Percentiles rank a stretch among this genome's conserved stretches.
phyloP scores from a whole-genome alignment of 2,329 filamentous ascomycete species.

The Coniochaeta sp. region DNA sequence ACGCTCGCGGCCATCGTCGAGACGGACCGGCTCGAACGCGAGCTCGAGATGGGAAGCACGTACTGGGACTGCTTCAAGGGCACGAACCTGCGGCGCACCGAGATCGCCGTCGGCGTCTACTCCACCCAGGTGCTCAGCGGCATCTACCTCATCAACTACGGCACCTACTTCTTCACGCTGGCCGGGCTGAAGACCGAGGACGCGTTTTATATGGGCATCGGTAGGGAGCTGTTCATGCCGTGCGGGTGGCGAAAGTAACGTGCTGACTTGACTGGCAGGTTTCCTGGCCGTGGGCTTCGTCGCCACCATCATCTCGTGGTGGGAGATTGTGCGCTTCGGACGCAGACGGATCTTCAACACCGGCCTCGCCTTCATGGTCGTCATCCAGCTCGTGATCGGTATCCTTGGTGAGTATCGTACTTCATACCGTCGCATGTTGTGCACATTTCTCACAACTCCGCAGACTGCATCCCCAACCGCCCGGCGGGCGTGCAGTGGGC shows the following conservation, averaged over 20 bases:
- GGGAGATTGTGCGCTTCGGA: constrained; percentile 39
- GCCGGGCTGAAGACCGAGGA: constrained; percentile 41
- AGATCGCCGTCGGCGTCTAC: constrained; percentile 54
- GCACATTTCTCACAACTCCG: not conserved
- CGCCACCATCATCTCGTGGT: constrained; percentile 48
- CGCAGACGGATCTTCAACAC: constrained; percentile 41
- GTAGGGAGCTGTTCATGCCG: constrained; percentile 18
- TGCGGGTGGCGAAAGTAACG: not conserved
- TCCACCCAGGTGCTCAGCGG: constrained; percentile 58
- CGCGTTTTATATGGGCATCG: constrained; percentile 49
- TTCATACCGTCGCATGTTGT: not conserved
- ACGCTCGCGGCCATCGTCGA: constrained; percentile 49
- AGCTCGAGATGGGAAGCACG: constrained; percentile 37
- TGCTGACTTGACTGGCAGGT: not conserved
- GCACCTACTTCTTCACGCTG: constrained; percentile 53
- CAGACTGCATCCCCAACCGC: constrained; percentile 33
- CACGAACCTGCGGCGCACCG: constrained; percentile 42
- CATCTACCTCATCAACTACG: constrained; percentile 58
- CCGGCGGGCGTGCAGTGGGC: constrained; percentile 34
- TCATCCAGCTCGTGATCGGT: constrained; percentile 39
- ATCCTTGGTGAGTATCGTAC: constrained; percentile 19
- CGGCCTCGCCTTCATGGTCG: constrained; percentile 34
- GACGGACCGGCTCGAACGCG: constrained; percentile 49
- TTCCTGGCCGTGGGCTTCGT: constrained; percentile 38
- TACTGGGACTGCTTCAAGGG: constrained; percentile 45